phyloP scores from a whole-genome alignment of 192 early-diverging fungal genomes.

The Powellomyces hirtus region DNA sequence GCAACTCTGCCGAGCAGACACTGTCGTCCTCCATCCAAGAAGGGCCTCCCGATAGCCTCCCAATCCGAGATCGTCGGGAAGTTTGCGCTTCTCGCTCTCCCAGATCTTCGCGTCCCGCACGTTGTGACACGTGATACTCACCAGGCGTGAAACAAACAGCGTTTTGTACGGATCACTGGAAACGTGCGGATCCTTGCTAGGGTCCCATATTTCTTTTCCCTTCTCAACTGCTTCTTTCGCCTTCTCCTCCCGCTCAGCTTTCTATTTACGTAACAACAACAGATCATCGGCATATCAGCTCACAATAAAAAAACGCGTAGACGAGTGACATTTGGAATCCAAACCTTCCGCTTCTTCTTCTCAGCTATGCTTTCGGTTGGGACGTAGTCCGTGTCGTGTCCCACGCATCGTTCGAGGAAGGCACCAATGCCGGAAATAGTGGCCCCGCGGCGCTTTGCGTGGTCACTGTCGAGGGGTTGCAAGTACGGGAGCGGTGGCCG shows the following conservation, averaged over 20 bases:
- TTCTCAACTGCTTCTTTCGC: conserved; percentile 57
- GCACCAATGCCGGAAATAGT: conserved; percentile 58
- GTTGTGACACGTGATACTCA: too few species aligned
- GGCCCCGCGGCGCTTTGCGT: conserved; percentile 52
- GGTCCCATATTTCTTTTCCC: conserved; percentile 65
- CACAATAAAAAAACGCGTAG: too few species aligned
- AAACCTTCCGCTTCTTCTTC: conserved; percentile 65
- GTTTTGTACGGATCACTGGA: conserved; percentile 90
- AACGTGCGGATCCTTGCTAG: conserved; percentile 67
- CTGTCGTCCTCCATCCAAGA: too few species aligned
- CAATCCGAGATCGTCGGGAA: too few species aligned
- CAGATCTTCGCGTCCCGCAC: too few species aligned
- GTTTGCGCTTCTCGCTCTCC: too few species aligned
- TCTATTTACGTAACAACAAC: too few species aligned
- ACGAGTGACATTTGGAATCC: not conserved
- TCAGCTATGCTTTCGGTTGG: conserved; percentile 70
- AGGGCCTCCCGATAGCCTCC: too few species aligned
- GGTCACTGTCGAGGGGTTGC: conserved; percentile 66
- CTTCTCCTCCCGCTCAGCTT: conserved; percentile 53
- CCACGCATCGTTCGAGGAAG: conserved; percentile 48
- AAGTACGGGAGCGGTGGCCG: conserved; percentile 70
- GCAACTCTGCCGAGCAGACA: too few species aligned
- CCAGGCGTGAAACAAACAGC: conserved; percentile 81
- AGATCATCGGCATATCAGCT: not conserved
- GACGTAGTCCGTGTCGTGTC: conserved; percentile 72